Evolutionary conservation across 2,329 filamentous ascomycete species (phyloP).

Genomic region (Setomelanomma holmii): DNA sequence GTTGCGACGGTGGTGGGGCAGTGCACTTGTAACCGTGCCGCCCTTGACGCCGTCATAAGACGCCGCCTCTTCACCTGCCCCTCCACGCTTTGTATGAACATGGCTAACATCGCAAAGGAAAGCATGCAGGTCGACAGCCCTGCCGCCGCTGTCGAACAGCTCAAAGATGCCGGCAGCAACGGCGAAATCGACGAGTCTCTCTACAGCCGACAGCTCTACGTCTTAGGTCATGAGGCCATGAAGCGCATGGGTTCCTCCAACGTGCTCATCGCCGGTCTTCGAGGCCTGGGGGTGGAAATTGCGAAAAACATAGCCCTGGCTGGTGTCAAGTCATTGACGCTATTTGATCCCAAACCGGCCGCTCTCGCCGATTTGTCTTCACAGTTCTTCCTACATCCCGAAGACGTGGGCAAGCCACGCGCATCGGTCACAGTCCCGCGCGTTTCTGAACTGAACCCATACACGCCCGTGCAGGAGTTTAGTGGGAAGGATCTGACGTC

Average conservation of each 20-base stretch:
- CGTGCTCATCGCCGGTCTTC: constrained; percentile 87
- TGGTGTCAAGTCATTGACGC: constrained; percentile 94
- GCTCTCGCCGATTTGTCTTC: constrained; percentile 89
- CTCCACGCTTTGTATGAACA: constrained; percentile 2
- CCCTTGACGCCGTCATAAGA: constrained; percentile 1
- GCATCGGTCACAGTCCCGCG: constrained; percentile 86
- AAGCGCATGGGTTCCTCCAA: constrained; percentile 98
- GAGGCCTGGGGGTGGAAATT: constrained; percentile 95
- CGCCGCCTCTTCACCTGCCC: not conserved
- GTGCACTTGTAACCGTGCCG: constrained; percentile 35
- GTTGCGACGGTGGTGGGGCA: constrained; percentile 22
- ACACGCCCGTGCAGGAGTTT: constrained; percentile 87
- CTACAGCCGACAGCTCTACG: constrained; percentile 73
- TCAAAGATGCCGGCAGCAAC: constrained; percentile 58
- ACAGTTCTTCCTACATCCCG: constrained; percentile 91
- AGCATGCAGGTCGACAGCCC: constrained; percentile 70
- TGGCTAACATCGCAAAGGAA: constrained; percentile 50
- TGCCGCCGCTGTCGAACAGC: constrained; percentile 64
- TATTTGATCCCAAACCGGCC: constrained; percentile 87
- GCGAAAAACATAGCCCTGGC: constrained; percentile 98
- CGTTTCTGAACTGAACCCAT: constrained; percentile 93
- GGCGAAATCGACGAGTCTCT: constrained; percentile 73
- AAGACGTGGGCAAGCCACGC: constrained; percentile 91
- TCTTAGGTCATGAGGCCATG: constrained; percentile 85
- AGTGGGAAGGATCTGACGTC: constrained; percentile 68